Base-by-base conservation (phyloP, 2,329 filamentous ascomycete genomes). In the Stachybotrys elegans region DNA sequence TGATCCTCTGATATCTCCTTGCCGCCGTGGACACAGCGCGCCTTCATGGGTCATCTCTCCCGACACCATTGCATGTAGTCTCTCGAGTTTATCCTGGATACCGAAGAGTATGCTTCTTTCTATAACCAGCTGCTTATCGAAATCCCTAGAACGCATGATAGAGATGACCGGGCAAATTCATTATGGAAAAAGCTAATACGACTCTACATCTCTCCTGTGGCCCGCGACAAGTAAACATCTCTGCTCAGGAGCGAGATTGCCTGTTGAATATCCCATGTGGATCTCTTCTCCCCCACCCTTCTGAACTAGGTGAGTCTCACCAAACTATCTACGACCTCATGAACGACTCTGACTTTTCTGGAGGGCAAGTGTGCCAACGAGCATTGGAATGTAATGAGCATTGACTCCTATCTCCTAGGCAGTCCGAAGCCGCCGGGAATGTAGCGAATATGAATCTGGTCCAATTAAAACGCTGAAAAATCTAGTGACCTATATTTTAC, bases 381-480 rank as follows among this genome's bases (percentile, higher is more conserved):
- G n/a, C n/a, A n/a, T n/a, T n/a, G n/a, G n/a, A n/a, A n/a, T n/a
- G n/a, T n/a, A n/a, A n/a, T n/a, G n/a, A n/a, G n/a, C n/a, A n/a
- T n/a, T n/a, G n/a, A n/a, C 25, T 29, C 31, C 14, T 16, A 34
- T n/a, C 31, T 34, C 31, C 31, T 34, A 34, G 31, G 31, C 31
- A 34, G 31, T 34, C 31, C 31, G 31, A 34, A 34, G 31, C 31
- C 31, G 31, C 31, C 31, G 31, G 31, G 31, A 34, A 34, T n/a
- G 25, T 29, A 29, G 25, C 25, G 25, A 29, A 29, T 29, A 29
- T 29, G 25, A 29, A 29, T 29, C 25, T 29, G 25, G 14, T 29
- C 25, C 25, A 29, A 29, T 29, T 29, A 29, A 29, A 29, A 29
- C 25, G 25, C 25, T 29, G 25, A 29, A 29, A 29, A n/a, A n/a